Evolutionary conservation across 2,329 filamentous ascomycete genomes (phyloP).

Genomic region (Onygena corvina): DNA sequence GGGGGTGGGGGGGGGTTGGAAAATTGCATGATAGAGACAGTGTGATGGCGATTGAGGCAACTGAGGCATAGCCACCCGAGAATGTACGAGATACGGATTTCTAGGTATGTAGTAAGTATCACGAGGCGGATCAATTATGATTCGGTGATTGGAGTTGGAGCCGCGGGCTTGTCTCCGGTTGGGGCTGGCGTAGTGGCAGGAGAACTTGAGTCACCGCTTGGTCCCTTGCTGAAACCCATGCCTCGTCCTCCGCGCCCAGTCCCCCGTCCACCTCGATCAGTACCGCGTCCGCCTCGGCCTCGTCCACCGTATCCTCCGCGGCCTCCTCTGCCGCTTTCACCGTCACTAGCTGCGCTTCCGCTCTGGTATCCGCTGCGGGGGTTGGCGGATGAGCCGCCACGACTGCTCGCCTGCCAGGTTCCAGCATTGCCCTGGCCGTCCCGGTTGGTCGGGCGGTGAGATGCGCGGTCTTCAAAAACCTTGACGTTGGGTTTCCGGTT

Average conservation of each 20-base stretch:
- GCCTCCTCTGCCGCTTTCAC: slow-evolving; percentile 52
- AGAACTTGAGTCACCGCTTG: slow-evolving; percentile 10
- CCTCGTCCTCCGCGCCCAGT: slow-evolving; percentile 47
- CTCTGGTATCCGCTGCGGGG: slow-evolving; percentile 70
- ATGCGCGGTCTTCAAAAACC: slow-evolving; percentile 62
- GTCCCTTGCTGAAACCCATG: slow-evolving; percentile 24
- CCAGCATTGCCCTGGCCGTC: slow-evolving; percentile 38
- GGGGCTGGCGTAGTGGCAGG: slow-evolving; percentile 8
- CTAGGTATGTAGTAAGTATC: not conserved
- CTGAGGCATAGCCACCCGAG: not conserved
- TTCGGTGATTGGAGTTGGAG: not conserved
- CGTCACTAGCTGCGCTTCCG: slow-evolving; percentile 60
- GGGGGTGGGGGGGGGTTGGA: not conserved
- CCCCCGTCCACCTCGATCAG: slow-evolving; percentile 45
- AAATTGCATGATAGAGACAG: not conserved
- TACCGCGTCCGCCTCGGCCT: slow-evolving; percentile 41
- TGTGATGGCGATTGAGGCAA: not conserved
- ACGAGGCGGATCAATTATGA: slow-evolving; percentile 1
- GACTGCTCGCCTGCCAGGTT: slow-evolving; percentile 44
- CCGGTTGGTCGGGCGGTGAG: slow-evolving; percentile 25
- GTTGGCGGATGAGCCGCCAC: slow-evolving; percentile 52
- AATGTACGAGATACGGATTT: slow-evolving; percentile 4
- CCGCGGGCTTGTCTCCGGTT: slow-evolving; percentile 9
- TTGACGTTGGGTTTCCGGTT: slow-evolving; percentile 71
- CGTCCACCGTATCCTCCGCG: slow-evolving; percentile 48